Evolutionary conservation across 306 rosid genomes (phyloP), one percentile per base, ranked within the genome.

Genomic region (Amphicarpaea edgeworthii): DNA sequence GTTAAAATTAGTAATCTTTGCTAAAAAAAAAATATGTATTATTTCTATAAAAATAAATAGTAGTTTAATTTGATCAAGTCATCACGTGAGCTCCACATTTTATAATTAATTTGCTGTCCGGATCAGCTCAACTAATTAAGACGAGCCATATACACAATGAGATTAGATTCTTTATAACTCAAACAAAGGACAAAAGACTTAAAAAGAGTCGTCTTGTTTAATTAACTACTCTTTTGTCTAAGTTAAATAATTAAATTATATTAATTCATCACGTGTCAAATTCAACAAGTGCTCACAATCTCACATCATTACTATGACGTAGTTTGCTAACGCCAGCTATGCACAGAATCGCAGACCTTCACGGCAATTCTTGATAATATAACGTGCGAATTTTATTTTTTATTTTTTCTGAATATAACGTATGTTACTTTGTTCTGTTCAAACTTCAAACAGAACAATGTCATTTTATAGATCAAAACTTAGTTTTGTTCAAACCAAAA

Each of bases 181-280:
- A 40, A 21, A 7, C 6, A 67, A 42, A 65, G 23, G 54, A 43
- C 72, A 43, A 67, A 67, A 65, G 55, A 24, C 40, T 10, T 63
- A 11, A 42, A 42, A 12, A 66, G 38, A 43, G 54, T 66, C 7
- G 8, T 66, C 38, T 12, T 66, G 43, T 12, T 23, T 3, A 20
- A 21, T 6, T 42, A 7, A 3, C 0, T 3, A 41, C 12, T 6
- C 16, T 12, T 63, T 20, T 20, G 69, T 63, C 49, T 1, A 17
- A 8, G n/a, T 17, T 34, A 7, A 62, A 15, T 34, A 37, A 8
- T 37, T 37, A 62, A 37, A 0, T 19, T 37, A 10, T 9, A 30
- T 4, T 5, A 30, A 16, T 62, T 9, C n/a, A 16, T 38, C 69
- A 63, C 69, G 69, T 40, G 70, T 37, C 51, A 64, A 40, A 34